Conservation (phyloP, 2,329 filamentous ascomycete species). For the Ophiostoma fasciatum region DNA sequence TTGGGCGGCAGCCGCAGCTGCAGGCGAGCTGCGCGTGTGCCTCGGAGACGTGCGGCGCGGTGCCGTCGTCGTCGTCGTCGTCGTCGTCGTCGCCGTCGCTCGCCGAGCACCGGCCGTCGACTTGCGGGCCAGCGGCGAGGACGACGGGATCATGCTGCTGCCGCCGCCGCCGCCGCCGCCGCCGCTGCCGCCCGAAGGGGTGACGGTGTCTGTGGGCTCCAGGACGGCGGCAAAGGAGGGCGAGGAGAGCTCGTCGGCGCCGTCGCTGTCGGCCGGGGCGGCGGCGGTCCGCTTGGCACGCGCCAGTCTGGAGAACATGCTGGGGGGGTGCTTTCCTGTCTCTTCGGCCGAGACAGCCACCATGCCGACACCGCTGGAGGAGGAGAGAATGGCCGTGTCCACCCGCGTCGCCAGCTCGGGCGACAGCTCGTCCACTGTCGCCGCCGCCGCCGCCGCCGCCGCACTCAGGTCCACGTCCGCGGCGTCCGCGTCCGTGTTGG, state of each 20-base stretch:
- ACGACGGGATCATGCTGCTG: conserved; percentile 3
- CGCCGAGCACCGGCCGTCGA: conserved; percentile 3
- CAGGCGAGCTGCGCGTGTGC: not conserved
- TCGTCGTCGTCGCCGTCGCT: too few species aligned
- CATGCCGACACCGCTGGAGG: not conserved
- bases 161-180: conserved; percentile 13
- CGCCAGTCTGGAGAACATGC: conserved; percentile 3
- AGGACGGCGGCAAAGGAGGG: conserved; percentile 1
- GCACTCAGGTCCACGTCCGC: too few species aligned
- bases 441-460: conserved; percentile 7
- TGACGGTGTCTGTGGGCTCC: not conserved
- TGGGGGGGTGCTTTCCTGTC: not conserved
- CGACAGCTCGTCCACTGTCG: conserved; percentile 19
- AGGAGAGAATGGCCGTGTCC: not conserved
- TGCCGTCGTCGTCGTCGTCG: not conserved
- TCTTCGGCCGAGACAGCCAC: not conserved
- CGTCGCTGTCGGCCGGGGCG: not conserved
- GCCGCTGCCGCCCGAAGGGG: not conserved
- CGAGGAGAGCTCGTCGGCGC: conserved; percentile 18
- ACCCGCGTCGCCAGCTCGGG: conserved; percentile 13
- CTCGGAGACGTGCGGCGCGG: not conserved
- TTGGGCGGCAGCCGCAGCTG: not conserved
- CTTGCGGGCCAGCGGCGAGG: conserved; percentile 11
- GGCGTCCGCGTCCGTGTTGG: conserved; percentile 9
- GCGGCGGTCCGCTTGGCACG: conserved; percentile 6